Base-by-base conservation (phyloP, 2,329 filamentous ascomycete genomes). In the Hypoxylon sp. region DNA sequence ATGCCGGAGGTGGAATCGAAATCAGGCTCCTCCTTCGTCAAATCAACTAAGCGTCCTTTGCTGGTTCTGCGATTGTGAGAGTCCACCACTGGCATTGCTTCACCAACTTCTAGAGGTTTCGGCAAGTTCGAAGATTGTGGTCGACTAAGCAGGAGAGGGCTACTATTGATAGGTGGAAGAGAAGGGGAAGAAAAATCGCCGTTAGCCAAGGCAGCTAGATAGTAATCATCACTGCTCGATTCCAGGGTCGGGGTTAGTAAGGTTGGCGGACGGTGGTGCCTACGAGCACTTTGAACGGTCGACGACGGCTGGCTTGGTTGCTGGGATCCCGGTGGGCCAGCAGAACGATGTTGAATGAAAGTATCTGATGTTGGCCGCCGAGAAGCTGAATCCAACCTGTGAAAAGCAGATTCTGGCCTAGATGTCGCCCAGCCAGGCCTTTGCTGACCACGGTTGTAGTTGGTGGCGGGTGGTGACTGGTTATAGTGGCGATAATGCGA, bases 161-260 rank as follows among this genome's bases (percentile, higher is more conserved):
- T 73, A 24, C 71, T 74, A 50, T 70, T 74, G 48, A 74, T 62
- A 1, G 76, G 73, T 5, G 76, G 76, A 14, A 78, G 62, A 11
- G 76, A 78, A 8, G 76, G 75, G 19, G 76, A 78, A n/a, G 76
- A 73, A 50, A 79, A 78, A 47, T 76, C 64, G 33, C 67, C 68
- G 14, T 63, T 69, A 44, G 67, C 73, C 22, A 78, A 58, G 19
- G 69, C 35, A 17, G 63, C 6, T 29, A 77, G 46, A 46, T 72
- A 75, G 13, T 60, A 55, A 48, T 77, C 74, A 69, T 77, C 75
- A 39, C 51, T 67, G 48, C 47, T 64, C 42, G 53, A 54, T 24
- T 66, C 59, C 50, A 47, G 53, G 31, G 5, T 31, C n/a, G 26
- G 53, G 24, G 8, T 26, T n/a, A n/a, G 19, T 51, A 53, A 65